phyloP scores from a whole-genome alignment of 805 yeast genomes.

The Suhomyces prunicola region DNA sequence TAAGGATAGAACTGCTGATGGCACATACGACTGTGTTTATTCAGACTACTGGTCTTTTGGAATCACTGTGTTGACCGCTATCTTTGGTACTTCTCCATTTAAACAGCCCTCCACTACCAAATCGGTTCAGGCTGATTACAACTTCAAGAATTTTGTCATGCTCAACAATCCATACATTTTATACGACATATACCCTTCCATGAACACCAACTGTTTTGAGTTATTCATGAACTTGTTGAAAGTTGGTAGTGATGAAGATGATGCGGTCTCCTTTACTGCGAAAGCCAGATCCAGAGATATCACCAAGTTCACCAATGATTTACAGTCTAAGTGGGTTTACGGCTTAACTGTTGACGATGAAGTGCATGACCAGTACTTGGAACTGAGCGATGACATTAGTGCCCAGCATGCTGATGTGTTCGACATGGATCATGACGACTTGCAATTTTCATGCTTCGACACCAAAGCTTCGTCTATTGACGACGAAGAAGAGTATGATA shows the following conservation, averaged over 20 bases:
- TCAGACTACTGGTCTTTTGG: constrained; percentile 60
- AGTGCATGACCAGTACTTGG: constrained; percentile 13
- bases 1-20: constrained; percentile 11
- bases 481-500: constrained; percentile 5
- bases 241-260: constrained; percentile 36
- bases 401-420: constrained; percentile 24
- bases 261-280: constrained; percentile 4
- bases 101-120: constrained; percentile 17
- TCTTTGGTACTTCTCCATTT: constrained; percentile 55
- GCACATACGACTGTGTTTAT: constrained; percentile 36
- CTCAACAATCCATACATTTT: constrained; percentile 37
- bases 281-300: constrained; percentile 28
- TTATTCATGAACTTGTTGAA: constrained; percentile 41
- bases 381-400: background rate
- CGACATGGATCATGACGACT: constrained; percentile 33
- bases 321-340: constrained; percentile 27
- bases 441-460: constrained; percentile 5
- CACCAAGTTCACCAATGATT: constrained; percentile 28
- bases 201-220: constrained; percentile 41
- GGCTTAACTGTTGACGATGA: constrained; percentile 51
- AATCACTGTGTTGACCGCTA: constrained; percentile 45
- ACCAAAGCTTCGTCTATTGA: constrained; percentile 7
- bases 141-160: constrained; percentile 42
- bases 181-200: constrained; percentile 48
- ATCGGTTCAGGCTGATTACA: constrained; percentile 32